phyloP scores from a whole-genome alignment of 805 yeast species.

The Wickerhamomyces chambardii region DNA sequence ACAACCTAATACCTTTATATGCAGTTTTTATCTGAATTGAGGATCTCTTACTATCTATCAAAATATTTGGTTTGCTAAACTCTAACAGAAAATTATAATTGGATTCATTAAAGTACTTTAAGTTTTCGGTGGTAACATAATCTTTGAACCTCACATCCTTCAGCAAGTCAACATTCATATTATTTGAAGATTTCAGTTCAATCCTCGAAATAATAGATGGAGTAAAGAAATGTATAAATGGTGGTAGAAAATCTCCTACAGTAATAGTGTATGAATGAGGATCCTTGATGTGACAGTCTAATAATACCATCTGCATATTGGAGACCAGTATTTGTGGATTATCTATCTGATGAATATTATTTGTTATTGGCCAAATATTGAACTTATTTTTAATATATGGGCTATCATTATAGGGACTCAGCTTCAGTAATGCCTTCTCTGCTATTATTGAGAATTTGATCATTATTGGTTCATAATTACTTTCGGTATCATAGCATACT shows the following conservation, averaged over 20 bases:
- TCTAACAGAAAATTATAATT: constrained; percentile 9
- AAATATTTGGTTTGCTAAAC: constrained; percentile 11
- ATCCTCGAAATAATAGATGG: constrained; percentile 9
- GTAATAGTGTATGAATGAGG: background rate
- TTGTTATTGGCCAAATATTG: constrained; percentile 15
- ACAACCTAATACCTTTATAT: constrained; percentile 16
- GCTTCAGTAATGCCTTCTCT: constrained; percentile 5
- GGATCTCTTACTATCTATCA: constrained; percentile 11
- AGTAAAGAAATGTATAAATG: constrained; percentile 7
- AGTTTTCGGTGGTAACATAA: constrained; percentile 3
- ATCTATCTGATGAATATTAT: constrained; percentile 12
- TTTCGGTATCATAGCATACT: constrained; percentile 3
- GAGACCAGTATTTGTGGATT: constrained; percentile 12
- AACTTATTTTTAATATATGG: constrained; percentile 9
- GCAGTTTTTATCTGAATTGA: constrained; percentile 8
- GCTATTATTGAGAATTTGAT: constrained; percentile 12
- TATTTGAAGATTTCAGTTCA: constrained; percentile 2
- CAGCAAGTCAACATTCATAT: constrained; percentile 5
- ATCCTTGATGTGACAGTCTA: constrained; percentile 6
- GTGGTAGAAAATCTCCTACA: constrained; percentile 8
- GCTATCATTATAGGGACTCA: constrained; percentile 8
- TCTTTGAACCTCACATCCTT: constrained; percentile 6
- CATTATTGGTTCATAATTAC: constrained; percentile 10
- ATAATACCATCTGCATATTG: constrained; percentile 10
- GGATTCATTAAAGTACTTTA: constrained; percentile 1